A percentile compares a stretch with the other conserved stretches of the same genome.
These are phyloP conservation scores for Gossypium schwendimanii DNA, from an alignment of 441 rosid species.

Conservation along the genomic window DNA sequence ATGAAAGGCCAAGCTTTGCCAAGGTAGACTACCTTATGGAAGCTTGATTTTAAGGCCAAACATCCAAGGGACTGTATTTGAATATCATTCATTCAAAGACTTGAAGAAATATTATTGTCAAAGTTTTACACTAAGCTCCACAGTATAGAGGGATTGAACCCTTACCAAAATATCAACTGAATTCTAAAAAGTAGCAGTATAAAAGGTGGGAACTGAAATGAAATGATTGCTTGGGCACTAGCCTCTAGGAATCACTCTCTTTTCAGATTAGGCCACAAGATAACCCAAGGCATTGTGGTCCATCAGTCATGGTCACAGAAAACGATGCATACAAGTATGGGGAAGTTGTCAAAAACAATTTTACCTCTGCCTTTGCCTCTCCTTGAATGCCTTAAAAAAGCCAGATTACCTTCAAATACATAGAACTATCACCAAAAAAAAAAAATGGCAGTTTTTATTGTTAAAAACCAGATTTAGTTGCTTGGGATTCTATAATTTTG, in stretches of 20 bases:
- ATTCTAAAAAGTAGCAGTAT: background rate
- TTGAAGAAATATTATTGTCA: background rate
- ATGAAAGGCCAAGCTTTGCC: slow-evolving; percentile 12
- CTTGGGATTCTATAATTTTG: slow-evolving; percentile 6
- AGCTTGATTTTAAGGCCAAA: background rate
- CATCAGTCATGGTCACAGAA: background rate
- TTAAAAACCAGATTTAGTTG: slow-evolving; percentile 4
- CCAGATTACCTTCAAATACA: background rate
- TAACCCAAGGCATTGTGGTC: background rate
- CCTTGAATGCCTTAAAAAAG: background rate
- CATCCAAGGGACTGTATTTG: background rate
- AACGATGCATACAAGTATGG: background rate
- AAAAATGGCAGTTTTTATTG: background rate
- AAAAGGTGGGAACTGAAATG: background rate
- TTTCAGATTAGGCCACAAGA: background rate
- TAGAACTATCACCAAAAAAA: background rate
- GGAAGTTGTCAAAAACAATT: background rate
- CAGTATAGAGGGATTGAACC: background rate
- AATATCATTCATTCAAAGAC: background rate
- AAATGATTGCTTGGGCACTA: background rate
- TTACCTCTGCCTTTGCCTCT: background rate
- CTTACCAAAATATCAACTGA: background rate
- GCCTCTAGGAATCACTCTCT: background rate
- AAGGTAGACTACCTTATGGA: background rate
- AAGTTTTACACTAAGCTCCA: background rate